Conservation (phyloP, 805 yeast species). For the Candida ortonii region DNA sequence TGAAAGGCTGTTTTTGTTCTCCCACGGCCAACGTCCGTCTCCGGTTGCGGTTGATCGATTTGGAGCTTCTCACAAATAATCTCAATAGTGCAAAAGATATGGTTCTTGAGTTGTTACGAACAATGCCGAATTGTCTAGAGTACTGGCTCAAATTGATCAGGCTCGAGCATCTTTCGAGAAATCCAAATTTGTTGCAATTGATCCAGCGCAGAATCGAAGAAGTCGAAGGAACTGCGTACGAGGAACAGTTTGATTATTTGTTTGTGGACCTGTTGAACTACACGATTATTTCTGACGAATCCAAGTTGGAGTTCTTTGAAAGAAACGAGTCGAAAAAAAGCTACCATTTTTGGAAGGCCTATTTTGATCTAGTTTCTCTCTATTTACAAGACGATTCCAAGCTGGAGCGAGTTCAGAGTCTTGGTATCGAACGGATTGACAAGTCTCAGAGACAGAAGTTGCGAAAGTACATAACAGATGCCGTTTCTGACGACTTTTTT, state of each 20-base stretch:
- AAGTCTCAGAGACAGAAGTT: conserved; percentile 3
- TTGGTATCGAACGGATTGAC: conserved; percentile 8
- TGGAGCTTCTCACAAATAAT: conserved; percentile 40
- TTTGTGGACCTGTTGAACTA: conserved; percentile 34
- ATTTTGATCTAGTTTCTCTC: conserved; percentile 16
- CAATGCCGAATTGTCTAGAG: conserved; percentile 35
- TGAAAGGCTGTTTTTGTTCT: conserved; percentile 34
- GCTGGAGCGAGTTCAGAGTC: conserved; percentile 7
- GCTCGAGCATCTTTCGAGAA: conserved; percentile 36
- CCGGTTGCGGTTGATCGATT: conserved; percentile 41
- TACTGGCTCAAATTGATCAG: conserved; percentile 41
- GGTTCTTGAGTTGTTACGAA: conserved; percentile 21
- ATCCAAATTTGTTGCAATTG: conserved; percentile 30
- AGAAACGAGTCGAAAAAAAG: conserved; percentile 23
- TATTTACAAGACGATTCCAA: conserved; percentile 15
- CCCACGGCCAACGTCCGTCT: conserved; percentile 31
- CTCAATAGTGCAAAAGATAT: conserved; percentile 38
- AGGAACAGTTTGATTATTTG: conserved; percentile 35
- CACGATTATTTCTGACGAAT: conserved; percentile 21
- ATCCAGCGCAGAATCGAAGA: conserved; percentile 28
- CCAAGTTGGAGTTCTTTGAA: conserved; percentile 26
- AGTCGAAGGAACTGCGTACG: conserved; percentile 23
- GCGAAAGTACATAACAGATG: conserved; percentile 4
- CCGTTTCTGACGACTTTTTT: conserved; percentile 9
- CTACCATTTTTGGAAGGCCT: conserved; percentile 26